Conservation (phyloP, 768 basidiomycete species). For the Mycena haematopus region DNA sequence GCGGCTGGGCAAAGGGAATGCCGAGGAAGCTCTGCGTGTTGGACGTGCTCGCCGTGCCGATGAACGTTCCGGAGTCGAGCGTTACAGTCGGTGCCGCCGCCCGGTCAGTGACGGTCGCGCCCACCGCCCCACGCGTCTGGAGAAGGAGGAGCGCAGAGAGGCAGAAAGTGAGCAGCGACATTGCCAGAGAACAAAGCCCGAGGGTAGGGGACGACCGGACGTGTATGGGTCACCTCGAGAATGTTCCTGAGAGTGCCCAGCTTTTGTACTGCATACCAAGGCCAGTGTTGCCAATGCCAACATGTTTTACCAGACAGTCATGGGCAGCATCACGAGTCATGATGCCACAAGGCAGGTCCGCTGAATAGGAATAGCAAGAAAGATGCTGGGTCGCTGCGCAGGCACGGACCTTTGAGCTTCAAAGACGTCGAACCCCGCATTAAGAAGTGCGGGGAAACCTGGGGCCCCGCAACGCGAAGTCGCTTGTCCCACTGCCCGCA, state of each 20-base stretch:
- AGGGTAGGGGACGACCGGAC: conserved; percentile 8
- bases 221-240: conserved; percentile 12
- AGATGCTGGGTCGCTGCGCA: neutral
- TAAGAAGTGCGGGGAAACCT: conserved; percentile 12
- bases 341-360: neutral
- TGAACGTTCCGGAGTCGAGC: conserved; percentile 41
- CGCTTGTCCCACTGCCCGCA: neutral
- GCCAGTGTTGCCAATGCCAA: too few relatives aligned
- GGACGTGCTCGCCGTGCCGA: conserved; percentile 33
- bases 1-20: conserved; percentile 47
- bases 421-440: neutral
- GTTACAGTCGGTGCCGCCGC: conserved; percentile 33
- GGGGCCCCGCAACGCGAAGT: neutral
- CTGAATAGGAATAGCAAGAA: neutral
- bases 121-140: conserved; percentile 9
- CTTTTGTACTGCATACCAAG: conserved; percentile 4
- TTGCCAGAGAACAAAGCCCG: neutral
- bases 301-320: neutral
- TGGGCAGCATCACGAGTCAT: conserved; percentile 11
- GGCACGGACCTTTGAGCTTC: neutral
- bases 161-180: conserved; percentile 15
- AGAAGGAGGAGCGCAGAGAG: conserved; percentile 14
- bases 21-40: conserved; percentile 41
- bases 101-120: conserved; percentile 7
- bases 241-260: neutral